Base-by-base conservation (phyloP, 148 eudicot genomes). In the Rhododendron molle region DNA sequence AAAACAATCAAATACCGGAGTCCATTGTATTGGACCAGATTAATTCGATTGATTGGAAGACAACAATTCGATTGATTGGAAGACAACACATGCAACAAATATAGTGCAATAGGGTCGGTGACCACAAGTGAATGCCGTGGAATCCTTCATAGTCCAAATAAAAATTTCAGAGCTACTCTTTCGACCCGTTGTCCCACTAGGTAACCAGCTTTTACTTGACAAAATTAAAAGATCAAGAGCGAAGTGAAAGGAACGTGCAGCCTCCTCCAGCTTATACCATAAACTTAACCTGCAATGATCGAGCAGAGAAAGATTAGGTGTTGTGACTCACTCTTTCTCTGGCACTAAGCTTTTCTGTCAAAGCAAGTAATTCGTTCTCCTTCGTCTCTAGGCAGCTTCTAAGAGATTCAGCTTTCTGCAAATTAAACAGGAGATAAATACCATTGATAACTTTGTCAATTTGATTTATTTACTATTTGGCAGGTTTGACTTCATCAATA, bases 261-360 rank as follows among this genome's bases (percentile, higher is more conserved):
- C 67, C 43, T 13, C 43, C 44, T 32, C 67, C 60, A 54, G 44
- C 16, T 58, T 30, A 80, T 80, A 80, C 36, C 13, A 80, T 14
- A 80, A 32, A 18, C 83, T 20, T 62, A 82, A 76, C 62, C 76
- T 23, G 12, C 47, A n/a, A 71, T 18, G 30, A 54, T 69, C 44
- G 15, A 83, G 49, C 21, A 62, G 28, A 4, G 20, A 69, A 50
- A 78, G 56, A 76, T 78, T 43, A 16, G 69, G 74, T 36, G 76
- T 74, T 2, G 23, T 4, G 79, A 89, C 99, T 92, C 87, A 97
- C 99, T 86, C 83, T 91, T 92, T 97, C 98, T 91, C 91, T 91
- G 46, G 88, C 85, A 85, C 84, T 85, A 78, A 97, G 95, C 88
- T 90, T 93, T 73, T 94, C 94, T 78, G 91, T 89, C 91, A 94